phyloP scores from a whole-genome alignment of 2,329 filamentous ascomycete species.

The Diaporthe nobilis region DNA sequence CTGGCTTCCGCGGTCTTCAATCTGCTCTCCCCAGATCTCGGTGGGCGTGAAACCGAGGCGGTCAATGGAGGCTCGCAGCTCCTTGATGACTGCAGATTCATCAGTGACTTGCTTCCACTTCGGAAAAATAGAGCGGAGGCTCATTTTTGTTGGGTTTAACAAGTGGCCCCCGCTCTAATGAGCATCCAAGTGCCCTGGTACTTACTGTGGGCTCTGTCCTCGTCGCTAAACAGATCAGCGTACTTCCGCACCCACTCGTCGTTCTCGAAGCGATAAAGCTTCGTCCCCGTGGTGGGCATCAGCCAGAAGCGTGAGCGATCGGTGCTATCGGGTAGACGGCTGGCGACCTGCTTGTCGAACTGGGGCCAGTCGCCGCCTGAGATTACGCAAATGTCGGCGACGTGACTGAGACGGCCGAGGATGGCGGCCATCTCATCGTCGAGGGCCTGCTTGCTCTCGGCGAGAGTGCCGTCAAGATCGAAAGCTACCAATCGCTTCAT shows the following conservation, averaged over 20 bases:
- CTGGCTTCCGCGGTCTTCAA: constrained; percentile 58
- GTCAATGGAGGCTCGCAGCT: constrained; percentile 53
- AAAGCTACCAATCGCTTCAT: constrained; percentile 42
- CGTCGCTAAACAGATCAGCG: constrained; percentile 55
- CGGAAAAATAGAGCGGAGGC: background rate
- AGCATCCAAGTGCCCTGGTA: background rate
- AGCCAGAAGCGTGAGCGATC: constrained; percentile 57
- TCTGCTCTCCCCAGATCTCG: constrained; percentile 55
- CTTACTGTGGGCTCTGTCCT: constrained; percentile 46
- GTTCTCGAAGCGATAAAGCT: constrained; percentile 54
- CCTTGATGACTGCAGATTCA: constrained; percentile 45
- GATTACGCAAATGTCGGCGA: constrained; percentile 57
- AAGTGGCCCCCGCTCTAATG: too few species aligned
- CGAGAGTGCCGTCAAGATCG: constrained; percentile 42
- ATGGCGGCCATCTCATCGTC: constrained; percentile 40
- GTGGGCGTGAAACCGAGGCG: constrained; percentile 54
- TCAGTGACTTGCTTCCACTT: background rate
- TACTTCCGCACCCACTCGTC: constrained; percentile 52
- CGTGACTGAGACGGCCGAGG: constrained; percentile 49
- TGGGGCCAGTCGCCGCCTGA: constrained; percentile 59
- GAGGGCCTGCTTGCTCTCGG: constrained; percentile 42
- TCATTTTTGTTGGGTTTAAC: background rate
- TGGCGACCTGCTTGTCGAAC: constrained; percentile 57
- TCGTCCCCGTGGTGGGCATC: constrained; percentile 59
- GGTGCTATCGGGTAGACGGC: constrained; percentile 52